Base-by-base conservation (phyloP, 139 green algal species). In the Mychonastes homosphaera region DNA sequence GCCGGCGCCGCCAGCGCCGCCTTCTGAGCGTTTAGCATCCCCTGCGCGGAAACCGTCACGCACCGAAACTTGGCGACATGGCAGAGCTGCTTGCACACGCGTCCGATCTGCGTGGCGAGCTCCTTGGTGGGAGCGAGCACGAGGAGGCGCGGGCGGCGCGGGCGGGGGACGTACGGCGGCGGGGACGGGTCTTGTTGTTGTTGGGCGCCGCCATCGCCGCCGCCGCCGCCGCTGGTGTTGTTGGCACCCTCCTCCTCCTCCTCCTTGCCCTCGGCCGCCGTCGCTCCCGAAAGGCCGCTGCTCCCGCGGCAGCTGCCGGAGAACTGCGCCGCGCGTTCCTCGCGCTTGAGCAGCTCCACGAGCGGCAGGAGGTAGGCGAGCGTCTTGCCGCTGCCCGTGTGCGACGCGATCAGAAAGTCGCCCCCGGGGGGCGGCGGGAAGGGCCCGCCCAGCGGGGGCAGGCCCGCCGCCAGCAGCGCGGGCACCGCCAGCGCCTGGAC, bases 351-450 rank as follows among this genome's bases (percentile, higher is more conserved):
- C 21, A 51, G 53, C 55, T 58, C 39, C 61, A 94, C 81, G 30
- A 97, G 41, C 2, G 89, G 89, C 34, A 97, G 76, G n/a, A 97
- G 82, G 76, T 97, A 97, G 0, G 87, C 87, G 12, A 97, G 72
- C 0, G 90, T 97, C 62, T 97, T 97, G 36, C 90, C 90, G 15
- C 73, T 88, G 15, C 90, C 90, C 13, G 90, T 97, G 65, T 97
- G 90, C 1, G 88, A 95, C 3, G 84, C 87, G 15, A 95, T 48
- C 43, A 96, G 40, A 28, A 86, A 68, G 69, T 94, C 77, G 5
- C 65, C 58, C 8, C 69, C 71, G 15, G 41, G 18, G 4, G 3
- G 9, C 12, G 8, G 48, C 26, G 21, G 34, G 1, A 58, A 45
- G 8, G 59, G 79, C 87, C n/a, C n/a, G 5, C 85, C 87, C 16